These are phyloP conservation scores for Delphinella strobiligena DNA, from an alignment of 2,329 filamentous ascomycete species.

Conservation along the genomic window DNA sequence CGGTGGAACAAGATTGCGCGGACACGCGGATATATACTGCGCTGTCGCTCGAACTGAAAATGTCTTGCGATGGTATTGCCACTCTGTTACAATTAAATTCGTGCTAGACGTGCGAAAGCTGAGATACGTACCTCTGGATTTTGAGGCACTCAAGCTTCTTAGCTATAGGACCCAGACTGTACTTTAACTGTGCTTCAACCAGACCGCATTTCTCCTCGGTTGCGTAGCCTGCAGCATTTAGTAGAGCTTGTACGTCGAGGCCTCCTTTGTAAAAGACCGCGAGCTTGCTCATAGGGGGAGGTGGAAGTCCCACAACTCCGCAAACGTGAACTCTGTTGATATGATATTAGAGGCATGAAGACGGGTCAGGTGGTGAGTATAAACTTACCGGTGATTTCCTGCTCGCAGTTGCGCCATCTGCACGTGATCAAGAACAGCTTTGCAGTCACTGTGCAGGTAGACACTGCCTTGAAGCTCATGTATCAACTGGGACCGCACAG, in stretches of 20 bases:
- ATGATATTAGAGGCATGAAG: neutral
- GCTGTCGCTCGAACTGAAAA: too few relatives aligned
- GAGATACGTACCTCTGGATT: too few relatives aligned
- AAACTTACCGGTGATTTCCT: slow-evolving; percentile 13
- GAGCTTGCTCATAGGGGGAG: slow-evolving; percentile 40
- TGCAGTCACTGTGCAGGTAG: slow-evolving; percentile 48
- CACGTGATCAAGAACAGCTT: slow-evolving; percentile 38
- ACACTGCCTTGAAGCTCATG: slow-evolving; percentile 44
- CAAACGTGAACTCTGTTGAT: slow-evolving; percentile 37
- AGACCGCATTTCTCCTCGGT: slow-evolving; percentile 35
- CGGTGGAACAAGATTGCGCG: too few relatives aligned
- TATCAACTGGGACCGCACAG: slow-evolving; percentile 40
- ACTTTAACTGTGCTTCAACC: slow-evolving; percentile 33
- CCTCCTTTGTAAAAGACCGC: slow-evolving; percentile 35
- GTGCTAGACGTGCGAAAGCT: too few relatives aligned
- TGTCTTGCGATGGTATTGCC: too few relatives aligned
- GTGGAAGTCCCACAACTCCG: slow-evolving; percentile 31
- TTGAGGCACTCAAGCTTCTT: too few relatives aligned
- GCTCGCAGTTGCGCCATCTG: slow-evolving; percentile 42
- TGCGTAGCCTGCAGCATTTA: slow-evolving; percentile 33
- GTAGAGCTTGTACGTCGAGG: slow-evolving; percentile 35
- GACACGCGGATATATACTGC: too few relatives aligned
- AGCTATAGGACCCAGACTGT: slow-evolving; percentile 20
- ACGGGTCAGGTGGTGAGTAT: neutral
- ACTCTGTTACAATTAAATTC: too few relatives aligned